These are phyloP conservation scores for Ceratobasidium sp. DNA, from an alignment of 1,284 basidiomycete species.

Conservation along the genomic window DNA sequence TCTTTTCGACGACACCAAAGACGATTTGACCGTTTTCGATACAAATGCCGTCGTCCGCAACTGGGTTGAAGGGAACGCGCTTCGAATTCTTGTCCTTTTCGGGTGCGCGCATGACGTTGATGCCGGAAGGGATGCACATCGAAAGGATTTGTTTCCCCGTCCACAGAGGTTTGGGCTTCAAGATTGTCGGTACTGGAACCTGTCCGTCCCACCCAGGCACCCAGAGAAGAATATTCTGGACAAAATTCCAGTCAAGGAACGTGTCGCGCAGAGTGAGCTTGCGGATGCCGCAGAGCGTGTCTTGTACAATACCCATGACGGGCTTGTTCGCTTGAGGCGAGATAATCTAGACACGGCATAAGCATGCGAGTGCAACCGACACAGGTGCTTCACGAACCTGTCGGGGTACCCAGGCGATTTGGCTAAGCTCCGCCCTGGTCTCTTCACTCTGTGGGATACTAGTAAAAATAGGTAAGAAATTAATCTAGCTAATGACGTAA, in stretches of 20 bases:
- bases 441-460: constrained; percentile 99
- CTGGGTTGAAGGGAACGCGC: constrained; percentile 80
- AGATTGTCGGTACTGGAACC: constrained; percentile 91
- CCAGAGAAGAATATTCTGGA: constrained; percentile 98
- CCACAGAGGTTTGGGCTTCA: constrained; percentile 98
- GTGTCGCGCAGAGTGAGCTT: constrained; percentile 97
- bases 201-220: constrained; percentile 97
- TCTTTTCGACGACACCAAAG: constrained; percentile 97
- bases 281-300: constrained; percentile 96
- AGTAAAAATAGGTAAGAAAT: constrained; percentile 38
- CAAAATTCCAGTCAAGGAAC: constrained; percentile 93
- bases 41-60: constrained; percentile 93
- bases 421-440: constrained; percentile 96
- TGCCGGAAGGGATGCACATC: constrained; percentile 94
- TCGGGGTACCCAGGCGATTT: constrained; percentile 99
- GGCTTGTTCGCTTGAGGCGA: constrained; percentile 99
- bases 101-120: constrained; percentile 89
- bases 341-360: constrained; percentile 79
- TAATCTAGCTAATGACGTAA: not conserved
- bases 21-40: constrained; percentile 98
- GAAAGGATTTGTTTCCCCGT: constrained; percentile 97
- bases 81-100: constrained; percentile 63
- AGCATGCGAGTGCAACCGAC: constrained; percentile 2
- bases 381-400: constrained; percentile 68
- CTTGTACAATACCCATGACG: constrained; percentile 99